Base-by-base conservation (phyloP, 2,329 filamentous ascomycete species). In the Metarhizium anisopliae region DNA sequence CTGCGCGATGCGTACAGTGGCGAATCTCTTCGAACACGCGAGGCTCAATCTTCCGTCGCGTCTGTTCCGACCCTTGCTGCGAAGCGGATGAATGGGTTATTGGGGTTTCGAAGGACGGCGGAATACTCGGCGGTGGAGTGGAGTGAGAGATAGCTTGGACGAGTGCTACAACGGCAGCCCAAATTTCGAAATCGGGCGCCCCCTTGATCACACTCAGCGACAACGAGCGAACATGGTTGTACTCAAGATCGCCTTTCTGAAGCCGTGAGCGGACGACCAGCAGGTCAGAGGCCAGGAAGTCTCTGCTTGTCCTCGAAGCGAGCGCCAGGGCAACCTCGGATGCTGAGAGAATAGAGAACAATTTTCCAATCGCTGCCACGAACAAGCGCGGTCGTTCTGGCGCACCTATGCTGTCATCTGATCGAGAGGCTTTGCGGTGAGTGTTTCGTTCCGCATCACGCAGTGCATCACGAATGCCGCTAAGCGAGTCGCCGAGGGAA, bases 1-100 rank as follows among this genome's bases (percentile, higher is more conserved):
- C 38, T 10, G 38, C 38, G 13, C 38, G 38, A 10, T 42, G 38
- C 11, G 55, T 56, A 45, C 55, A 56, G n/a, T 53, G 29, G 45
- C 51, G 43, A 47, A 56, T 56, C 55, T 56, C 55, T 47, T 56
- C 55, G 42, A 56, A 56, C 11, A 56, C 47, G 16, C 38, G 38
- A 42, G 38, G 38, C 11, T 42, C 38, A 42, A 42, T 42, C 38
- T 42, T 42, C 38, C 38, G 38, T 42, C 38, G 38, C 38, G 42
- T 56, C 47, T 53, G 50, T 50, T 56, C 51, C 25, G 50, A 56
- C 50, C 50, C 54, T 47, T 55, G 54, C 54, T 52, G 54, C 35
- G 54, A 55, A 49, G 54, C 54, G 49, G 54, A 55, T 42, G 54
- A 55, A 55, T 55, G 54, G 30, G 54, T 52, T 25, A 55, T 55